Percentiles rank a stretch among this genome's conserved stretches.
Evolutionary conservation across 2,329 filamentous ascomycete genomes (phyloP).

Genomic region (Knufia petricola): DNA sequence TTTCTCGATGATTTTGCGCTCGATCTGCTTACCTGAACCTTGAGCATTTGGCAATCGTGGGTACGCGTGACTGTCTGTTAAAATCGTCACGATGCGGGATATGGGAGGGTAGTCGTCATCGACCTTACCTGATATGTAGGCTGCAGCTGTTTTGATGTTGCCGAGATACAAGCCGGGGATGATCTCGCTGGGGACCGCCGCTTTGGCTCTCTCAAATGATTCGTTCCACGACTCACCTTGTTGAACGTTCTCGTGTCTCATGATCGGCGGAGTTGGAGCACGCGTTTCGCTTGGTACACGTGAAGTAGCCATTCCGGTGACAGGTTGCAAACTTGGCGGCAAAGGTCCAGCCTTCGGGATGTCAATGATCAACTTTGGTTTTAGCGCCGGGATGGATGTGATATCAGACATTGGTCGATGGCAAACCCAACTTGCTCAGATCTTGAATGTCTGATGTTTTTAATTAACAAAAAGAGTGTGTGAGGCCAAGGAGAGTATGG

Average conservation of each 20-base stretch:
- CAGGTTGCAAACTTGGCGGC: background rate
- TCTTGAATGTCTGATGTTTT: too few relatives aligned
- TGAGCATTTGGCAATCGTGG: background rate
- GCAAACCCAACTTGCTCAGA: background rate
- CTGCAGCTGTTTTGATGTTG: constrained; percentile 5
- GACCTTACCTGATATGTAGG: background rate
- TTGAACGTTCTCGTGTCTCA: background rate
- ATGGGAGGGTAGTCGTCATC: background rate
- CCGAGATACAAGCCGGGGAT: constrained; percentile 3
- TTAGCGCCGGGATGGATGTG: background rate
- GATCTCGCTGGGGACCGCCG: background rate
- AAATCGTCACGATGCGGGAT: constrained; percentile 1
- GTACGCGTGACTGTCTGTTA: background rate
- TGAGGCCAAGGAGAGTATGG: too few relatives aligned
- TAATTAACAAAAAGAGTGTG: too few relatives aligned
- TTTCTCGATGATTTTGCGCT: background rate
- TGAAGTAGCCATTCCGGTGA: background rate
- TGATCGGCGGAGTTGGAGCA: background rate
- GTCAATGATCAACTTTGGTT: background rate
- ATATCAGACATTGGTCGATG: background rate
- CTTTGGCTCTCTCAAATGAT: background rate
- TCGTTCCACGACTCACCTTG: background rate
- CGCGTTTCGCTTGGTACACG: background rate
- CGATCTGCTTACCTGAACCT: background rate
- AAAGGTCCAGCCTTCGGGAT: background rate